Evolutionary conservation across 2,329 filamentous ascomycete species (phyloP), one percentile per base, ranked within the genome.

Genomic region (Exophiala mesophila): DNA sequence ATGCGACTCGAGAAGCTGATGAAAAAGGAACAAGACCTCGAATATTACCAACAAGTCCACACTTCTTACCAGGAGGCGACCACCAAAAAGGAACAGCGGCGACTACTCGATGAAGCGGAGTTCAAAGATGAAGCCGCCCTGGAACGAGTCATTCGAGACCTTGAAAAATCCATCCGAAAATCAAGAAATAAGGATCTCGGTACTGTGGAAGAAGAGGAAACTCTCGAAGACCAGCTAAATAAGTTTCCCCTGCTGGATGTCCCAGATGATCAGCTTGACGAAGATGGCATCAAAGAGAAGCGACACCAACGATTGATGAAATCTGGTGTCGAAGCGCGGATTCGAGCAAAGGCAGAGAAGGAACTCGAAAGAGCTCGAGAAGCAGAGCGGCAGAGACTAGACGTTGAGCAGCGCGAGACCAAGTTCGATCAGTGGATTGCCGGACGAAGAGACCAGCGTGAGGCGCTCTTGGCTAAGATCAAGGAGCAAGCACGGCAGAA

Each of bases 1-100:
- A 95, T 96, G 88, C 83, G 92, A 5, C 70, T 98, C 1, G 92
- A 98, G 53, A 94, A 94, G 57, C 72, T 98, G 34, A 87, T 97
- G 62, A 85, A 86, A 59, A 98, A 98, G 65, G 92, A 98, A 66
- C 82, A 94, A 60, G 89, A 97, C 61, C 70, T 97, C 1, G 89
- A 94, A 55, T 96, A 95, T 64, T 96, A 89, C 71, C 88, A 88
- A 60, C 79, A 88, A 45, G 69, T 98, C 3, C 88, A 94, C 58
- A 64, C 71, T 23, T 80, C 79, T 50, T 71, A 96, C 7, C 30
- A 45, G 12, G 49, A 52, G 38, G 76, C 73, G 2, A 80, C 83
- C 17, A 89, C 82, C 32, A 98, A 97, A 68, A 97, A 97, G 64
- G 92, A 97, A 60, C 82, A 80, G 2, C 85, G 85, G 58, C 81